Base-by-base conservation (phyloP, 148 eudicot genomes). In the Chenopodium suecicum region DNA sequence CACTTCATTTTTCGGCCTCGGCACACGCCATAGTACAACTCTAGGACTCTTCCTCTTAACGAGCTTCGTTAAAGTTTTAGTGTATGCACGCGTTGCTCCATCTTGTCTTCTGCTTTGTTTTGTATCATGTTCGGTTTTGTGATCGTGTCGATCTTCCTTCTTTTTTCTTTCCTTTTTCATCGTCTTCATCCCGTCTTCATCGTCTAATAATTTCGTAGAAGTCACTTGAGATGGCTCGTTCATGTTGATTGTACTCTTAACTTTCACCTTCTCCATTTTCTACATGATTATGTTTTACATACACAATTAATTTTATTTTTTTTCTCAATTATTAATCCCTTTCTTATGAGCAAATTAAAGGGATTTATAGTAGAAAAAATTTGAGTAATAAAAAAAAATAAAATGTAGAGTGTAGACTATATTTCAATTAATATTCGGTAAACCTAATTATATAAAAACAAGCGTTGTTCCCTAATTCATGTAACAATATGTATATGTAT, bases 1-100 rank as follows among this genome's bases (percentile, higher is more conserved):
- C 27, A 84, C 83, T 1, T 77, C 86, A 25, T 72, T 54, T 79
- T 81, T 80, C 79, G 71, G 73, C 63, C 23, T 86, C 46, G 89
- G 89, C 47, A 87, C 86, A 27, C 74, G 85, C 92, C 89, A 87
- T 75, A 72, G 20, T 3, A 73, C 81, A 10, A n/a, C 44, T 74
- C 25, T 44, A 0, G 58, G 52, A 41, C 56, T 16, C 80, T 76
- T 75, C 9, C 62, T 72, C 58, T 72, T 72, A 6, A 2, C 60
- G 2, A 5, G 34, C 13, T 17, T 73, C 12, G 37, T 34, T 16
- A 64, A 71, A 64, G 66, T 52, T 16, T 60, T 80, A 17, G 62
- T 0, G 60, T 71, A 31, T 67, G 63, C 77, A 17, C 52, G 20
- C 29, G 19, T 71, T 71, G 7, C 44, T 32, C 74, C 62, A 32